A percentile compares a stretch with the other conserved stretches of the same genome.
These are phyloP conservation scores for Fusarium albosuccineum DNA, from an alignment of 2,329 filamentous ascomycete genomes.

Conservation along the genomic window DNA sequence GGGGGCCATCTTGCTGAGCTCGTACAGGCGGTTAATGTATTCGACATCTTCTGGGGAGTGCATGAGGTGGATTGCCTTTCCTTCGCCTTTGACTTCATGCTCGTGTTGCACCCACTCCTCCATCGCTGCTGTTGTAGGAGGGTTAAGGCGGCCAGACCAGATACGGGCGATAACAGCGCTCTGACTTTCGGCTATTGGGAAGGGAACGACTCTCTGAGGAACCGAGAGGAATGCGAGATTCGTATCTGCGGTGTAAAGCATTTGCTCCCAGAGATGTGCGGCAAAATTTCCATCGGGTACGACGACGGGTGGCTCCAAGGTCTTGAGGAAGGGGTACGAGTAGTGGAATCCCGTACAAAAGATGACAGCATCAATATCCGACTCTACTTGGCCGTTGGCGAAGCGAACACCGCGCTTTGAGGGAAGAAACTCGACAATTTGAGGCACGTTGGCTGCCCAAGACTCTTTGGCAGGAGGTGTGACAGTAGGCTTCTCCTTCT, in stretches of 20 bases:
- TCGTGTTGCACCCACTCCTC: constrained; percentile 68
- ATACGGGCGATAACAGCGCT: constrained; percentile 75
- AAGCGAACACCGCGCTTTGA: constrained; percentile 70
- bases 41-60: constrained; percentile 66
- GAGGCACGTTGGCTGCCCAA: constrained; percentile 53
- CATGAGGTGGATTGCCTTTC: constrained; percentile 57
- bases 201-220: constrained; percentile 78
- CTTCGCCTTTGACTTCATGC: constrained; percentile 63
- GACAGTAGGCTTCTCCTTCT: constrained; percentile 52
- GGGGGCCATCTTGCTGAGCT: constrained; percentile 59
- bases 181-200: constrained; percentile 78
- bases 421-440: constrained; percentile 62
- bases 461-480: constrained; percentile 42
- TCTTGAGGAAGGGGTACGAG: constrained; percentile 76
- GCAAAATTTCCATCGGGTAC: constrained; percentile 72
- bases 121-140: constrained; percentile 71
- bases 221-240: constrained; percentile 76
- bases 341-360: constrained; percentile 93
- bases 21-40: constrained; percentile 70
- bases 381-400: constrained; percentile 71
- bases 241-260: constrained; percentile 75
- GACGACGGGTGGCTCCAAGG: constrained; percentile 62
- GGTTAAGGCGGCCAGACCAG: constrained; percentile 70
- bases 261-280: constrained; percentile 78
- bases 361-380: constrained; percentile 77